phyloP scores from a whole-genome alignment of 163 green algal species.

The Scenedesmus sp. region DNA sequence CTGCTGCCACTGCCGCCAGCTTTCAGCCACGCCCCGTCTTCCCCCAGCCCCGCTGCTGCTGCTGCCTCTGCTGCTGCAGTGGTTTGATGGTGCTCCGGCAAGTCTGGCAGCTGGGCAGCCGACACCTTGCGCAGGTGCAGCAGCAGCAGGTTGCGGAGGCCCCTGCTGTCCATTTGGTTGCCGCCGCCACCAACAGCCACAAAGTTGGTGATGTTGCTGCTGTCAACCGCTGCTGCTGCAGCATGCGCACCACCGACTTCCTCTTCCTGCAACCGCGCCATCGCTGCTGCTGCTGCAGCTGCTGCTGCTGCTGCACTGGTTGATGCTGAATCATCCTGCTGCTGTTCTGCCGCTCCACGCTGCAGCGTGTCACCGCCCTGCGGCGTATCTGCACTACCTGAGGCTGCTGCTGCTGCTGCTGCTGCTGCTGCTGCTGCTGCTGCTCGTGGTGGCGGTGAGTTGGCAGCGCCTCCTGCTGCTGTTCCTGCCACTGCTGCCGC shows the following conservation, averaged over 20 bases:
- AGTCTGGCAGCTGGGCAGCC: slow-evolving; percentile 16
- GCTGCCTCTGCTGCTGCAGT: slow-evolving; percentile 13
- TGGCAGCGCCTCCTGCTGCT: background rate
- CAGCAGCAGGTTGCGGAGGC: slow-evolving; percentile 65
- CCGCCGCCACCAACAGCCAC: slow-evolving; percentile 16
- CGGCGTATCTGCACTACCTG: background rate
- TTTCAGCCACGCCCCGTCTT: background rate
- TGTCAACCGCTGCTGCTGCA: slow-evolving; percentile 24
- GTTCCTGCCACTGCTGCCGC: slow-evolving; percentile 40
- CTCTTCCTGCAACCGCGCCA: background rate
- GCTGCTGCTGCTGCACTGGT: slow-evolving; percentile 28
- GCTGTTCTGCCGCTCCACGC: background rate
- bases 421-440: slow-evolving; percentile 29
- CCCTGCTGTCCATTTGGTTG: slow-evolving; percentile 57
- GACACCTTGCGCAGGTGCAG: slow-evolving; percentile 61
- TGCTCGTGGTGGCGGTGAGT: background rate
- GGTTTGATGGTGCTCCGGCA: slow-evolving; percentile 21
- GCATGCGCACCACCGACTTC: slow-evolving; percentile 9
- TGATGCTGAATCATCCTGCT: background rate
- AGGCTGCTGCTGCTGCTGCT: slow-evolving; percentile 8
- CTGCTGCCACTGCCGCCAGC: slow-evolving; percentile 10
- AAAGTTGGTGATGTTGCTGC: slow-evolving; percentile 45
- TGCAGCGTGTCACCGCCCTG: background rate
- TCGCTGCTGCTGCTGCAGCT: slow-evolving; percentile 18
- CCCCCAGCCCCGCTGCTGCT: background rate